A percentile compares a stretch with the other conserved stretches of the same genome.
Conservation (phyloP, 495 filamentous ascomycete genomes). For the Haplographium delicatum region DNA sequence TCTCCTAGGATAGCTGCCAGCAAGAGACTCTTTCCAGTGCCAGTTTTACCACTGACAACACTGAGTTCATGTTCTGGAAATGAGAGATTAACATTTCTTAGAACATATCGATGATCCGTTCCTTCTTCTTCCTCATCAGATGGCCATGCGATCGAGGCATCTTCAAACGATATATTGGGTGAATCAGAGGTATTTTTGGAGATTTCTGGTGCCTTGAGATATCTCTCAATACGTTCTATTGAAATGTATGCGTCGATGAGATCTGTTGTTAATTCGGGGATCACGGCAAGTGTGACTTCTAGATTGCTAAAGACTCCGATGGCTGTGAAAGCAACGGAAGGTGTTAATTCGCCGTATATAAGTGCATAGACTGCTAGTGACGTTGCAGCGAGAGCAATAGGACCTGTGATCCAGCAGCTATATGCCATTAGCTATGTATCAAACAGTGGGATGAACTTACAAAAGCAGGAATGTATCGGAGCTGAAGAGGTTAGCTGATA, state of each 20-base stretch:
- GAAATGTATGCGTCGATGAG: conserved; percentile 67
- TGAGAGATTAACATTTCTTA: conserved; percentile 55
- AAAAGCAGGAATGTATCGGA: conserved; percentile 23
- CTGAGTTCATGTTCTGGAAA: conserved; percentile 66
- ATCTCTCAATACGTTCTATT: conserved; percentile 67
- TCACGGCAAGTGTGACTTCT: conserved; percentile 61
- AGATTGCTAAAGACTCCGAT: conserved; percentile 68
- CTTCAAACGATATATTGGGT: conserved; percentile 56
- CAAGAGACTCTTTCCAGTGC: conserved; percentile 63
- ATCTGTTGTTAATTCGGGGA: conserved; percentile 71
- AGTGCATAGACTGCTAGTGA: conserved; percentile 65
- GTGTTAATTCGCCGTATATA: conserved; percentile 54
- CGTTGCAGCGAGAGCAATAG: conserved; percentile 66
- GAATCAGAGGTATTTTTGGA: conserved; percentile 47
- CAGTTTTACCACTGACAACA: conserved; percentile 65
- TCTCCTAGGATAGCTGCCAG: conserved; percentile 62
- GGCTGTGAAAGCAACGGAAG: conserved; percentile 78
- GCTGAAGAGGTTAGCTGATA: conserved; percentile 1
- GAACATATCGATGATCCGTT: conserved; percentile 48
- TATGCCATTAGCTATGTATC: conserved; percentile 38
- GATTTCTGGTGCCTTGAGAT: conserved; percentile 64
- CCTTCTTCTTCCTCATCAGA: conserved; percentile 47
- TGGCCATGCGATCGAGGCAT: conserved; percentile 74
- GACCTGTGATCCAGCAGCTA: conserved; percentile 66
- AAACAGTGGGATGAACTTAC: conserved; percentile 2